Percentiles rank a stretch among this genome's conserved stretches.
These are phyloP conservation scores for Claviceps fusiformis DNA, from an alignment of 2,329 filamentous ascomycete species.

Conservation along the genomic window DNA sequence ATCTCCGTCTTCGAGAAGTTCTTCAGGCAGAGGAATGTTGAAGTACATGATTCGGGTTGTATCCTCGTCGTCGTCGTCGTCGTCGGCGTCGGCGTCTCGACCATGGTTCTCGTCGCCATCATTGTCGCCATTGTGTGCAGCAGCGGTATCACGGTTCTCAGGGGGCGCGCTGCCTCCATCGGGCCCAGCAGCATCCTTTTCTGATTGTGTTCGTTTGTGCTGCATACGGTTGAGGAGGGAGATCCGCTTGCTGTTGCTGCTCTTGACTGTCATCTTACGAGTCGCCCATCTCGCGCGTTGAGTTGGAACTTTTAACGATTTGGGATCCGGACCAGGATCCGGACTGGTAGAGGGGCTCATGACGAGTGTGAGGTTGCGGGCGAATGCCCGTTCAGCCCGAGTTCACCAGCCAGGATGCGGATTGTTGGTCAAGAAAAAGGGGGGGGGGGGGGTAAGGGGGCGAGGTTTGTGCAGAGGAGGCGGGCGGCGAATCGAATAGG, in stretches of 20 bases:
- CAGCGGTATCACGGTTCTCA: conserved; percentile 14
- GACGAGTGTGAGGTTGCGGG: conserved; percentile 21
- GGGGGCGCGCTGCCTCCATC: conserved; percentile 17
- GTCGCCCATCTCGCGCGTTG: conserved; percentile 93
- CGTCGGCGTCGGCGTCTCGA: conserved; percentile 20
- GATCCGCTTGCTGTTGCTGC: conserved; percentile 63
- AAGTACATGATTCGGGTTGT: conserved; percentile 59
- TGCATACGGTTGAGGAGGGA: conserved; percentile 69
- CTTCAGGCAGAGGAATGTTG: conserved; percentile 65
- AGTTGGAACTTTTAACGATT: conserved; percentile 23
- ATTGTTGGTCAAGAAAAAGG: conserved; percentile 2
- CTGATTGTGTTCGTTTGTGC: conserved; percentile 46
- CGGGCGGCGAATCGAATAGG: neutral
- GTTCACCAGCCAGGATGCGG: conserved; percentile 22
- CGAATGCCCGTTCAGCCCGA: conserved; percentile 25
- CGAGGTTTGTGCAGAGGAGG: neutral
- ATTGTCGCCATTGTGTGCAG: conserved; percentile 13
- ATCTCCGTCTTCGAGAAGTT: conserved; percentile 63
- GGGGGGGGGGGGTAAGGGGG: no score
- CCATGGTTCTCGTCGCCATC: conserved; percentile 20
- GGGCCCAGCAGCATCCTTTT: conserved; percentile 49
- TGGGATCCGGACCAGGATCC: conserved; percentile 14
- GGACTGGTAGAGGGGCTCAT: conserved; percentile 19
- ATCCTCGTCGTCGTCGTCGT: conserved; percentile 24
- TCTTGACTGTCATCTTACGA: conserved; percentile 66